Evolutionary conservation across 164 flowering plant genomes (phyloP).

Genomic region (Taxillus chinensis): DNA sequence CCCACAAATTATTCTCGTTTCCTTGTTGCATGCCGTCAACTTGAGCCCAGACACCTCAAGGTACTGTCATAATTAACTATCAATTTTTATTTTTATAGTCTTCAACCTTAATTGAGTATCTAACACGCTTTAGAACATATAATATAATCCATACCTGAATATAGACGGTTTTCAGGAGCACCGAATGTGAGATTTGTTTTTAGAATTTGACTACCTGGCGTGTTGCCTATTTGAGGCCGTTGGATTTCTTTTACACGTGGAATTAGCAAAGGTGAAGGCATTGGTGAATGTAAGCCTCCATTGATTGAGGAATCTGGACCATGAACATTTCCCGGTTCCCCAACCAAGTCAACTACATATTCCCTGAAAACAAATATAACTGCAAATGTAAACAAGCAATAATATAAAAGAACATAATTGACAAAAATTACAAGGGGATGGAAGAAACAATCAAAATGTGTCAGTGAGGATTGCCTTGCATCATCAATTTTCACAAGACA

Average conservation of each 20-base stretch:
- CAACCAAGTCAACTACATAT: conserved; percentile 89
- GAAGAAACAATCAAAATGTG: background rate
- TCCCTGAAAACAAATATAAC: conserved; percentile 46
- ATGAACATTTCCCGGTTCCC: conserved; percentile 75
- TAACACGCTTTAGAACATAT: conserved; percentile 1
- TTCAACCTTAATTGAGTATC: background rate
- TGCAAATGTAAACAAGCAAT: background rate
- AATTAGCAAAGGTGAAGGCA: conserved; percentile 67
- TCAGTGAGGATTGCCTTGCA: conserved; percentile 54
- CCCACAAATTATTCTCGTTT: background rate
- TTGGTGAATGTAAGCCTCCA: conserved; percentile 42
- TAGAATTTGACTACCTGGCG: conserved; percentile 17
- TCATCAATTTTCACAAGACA: conserved; percentile 74
- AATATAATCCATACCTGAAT: conserved; percentile 30
- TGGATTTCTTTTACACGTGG: conserved; percentile 49
- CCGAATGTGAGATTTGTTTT: conserved; percentile 18
- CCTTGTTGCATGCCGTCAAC: background rate
- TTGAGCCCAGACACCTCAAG: background rate
- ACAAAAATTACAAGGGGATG: background rate
- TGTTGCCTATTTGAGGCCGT: conserved; percentile 26
- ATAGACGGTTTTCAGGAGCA: conserved; percentile 22
- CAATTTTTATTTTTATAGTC: background rate
- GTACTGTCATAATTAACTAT: background rate
- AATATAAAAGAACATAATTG: background rate
- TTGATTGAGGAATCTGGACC: conserved; percentile 85